phyloP scores from a whole-genome alignment of 2,329 filamentous ascomycete genomes.

The Fusarium continuum region DNA sequence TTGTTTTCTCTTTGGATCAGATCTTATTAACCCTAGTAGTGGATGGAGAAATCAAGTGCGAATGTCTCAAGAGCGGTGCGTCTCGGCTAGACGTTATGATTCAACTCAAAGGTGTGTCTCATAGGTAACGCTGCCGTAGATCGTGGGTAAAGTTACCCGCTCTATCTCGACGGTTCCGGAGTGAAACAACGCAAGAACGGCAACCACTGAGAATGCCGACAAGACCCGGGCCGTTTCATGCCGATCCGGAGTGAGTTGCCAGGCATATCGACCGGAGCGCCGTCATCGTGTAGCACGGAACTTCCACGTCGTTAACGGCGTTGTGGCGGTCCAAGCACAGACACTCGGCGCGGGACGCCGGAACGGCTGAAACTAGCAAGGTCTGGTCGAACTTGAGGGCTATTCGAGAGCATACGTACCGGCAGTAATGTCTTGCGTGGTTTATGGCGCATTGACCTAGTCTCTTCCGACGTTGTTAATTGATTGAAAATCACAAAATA shows the following conservation, averaged over 20 bases:
- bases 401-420: not conserved
- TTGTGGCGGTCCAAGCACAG: constrained; percentile 12
- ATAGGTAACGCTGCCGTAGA: not conserved
- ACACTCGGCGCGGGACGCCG: not conserved
- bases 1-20: constrained; percentile 22
- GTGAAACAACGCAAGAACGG: constrained; percentile 1
- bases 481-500: constrained; percentile 3
- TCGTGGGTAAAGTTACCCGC: not conserved
- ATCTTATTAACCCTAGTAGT: not conserved
- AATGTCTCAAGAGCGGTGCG: not conserved
- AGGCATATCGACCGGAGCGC: constrained; percentile 5
- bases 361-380: not conserved
- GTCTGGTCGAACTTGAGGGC: not conserved
- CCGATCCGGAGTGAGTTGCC: constrained; percentile 20
- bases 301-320: constrained; percentile 2
- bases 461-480: not conserved
- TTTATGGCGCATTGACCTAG: constrained; percentile 1
- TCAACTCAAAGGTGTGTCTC: not conserved
- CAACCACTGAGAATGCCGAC: not conserved
- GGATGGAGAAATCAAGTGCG: not conserved
- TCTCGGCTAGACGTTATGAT: not conserved
- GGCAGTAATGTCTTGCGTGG: not conserved
- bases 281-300: constrained; percentile 2
- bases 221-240: not conserved
- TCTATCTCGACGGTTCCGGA: not conserved